A percentile compares a stretch with the other conserved stretches of the same genome.
These are phyloP conservation scores for Sutorius eximius DNA, from an alignment of 1,284 basidiomycete genomes.

Conservation along the genomic window DNA sequence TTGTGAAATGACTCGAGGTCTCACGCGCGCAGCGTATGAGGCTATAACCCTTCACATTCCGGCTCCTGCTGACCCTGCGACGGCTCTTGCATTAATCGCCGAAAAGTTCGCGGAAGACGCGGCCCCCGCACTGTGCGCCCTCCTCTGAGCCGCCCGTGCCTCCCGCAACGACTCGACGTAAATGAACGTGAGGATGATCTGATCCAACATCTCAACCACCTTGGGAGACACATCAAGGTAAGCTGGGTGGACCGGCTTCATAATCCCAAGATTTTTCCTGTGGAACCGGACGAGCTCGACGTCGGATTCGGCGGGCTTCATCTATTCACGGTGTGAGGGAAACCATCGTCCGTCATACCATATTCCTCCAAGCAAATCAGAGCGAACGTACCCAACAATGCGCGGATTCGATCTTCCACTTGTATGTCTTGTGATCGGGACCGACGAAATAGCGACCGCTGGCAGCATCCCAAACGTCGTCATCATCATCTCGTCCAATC, in stretches of 20 bases:
- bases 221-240: slow-evolving; percentile 22
- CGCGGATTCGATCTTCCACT: slow-evolving; percentile 29
- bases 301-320: slow-evolving; percentile 16
- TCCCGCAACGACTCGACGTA: slow-evolving; percentile 21
- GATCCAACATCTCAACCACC: slow-evolving; percentile 22
- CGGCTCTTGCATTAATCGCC: no score
- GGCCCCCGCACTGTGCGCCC: no score
- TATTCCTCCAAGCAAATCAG: background rate
- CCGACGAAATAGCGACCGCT: slow-evolving; percentile 30
- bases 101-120: no score
- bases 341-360: background rate
- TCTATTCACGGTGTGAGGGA: slow-evolving; percentile 3
- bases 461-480: background rate
- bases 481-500: no score
- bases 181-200: slow-evolving; percentile 25
- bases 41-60: background rate
- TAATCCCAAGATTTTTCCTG: slow-evolving; percentile 18
- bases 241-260: slow-evolving; percentile 17
- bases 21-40: background rate
- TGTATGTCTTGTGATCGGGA: slow-evolving; percentile 24
- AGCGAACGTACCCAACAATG: slow-evolving; percentile 21
- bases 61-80: background rate
- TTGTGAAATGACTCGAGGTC: background rate
- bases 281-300: slow-evolving; percentile 21
- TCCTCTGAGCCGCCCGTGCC: background rate